Evolutionary conservation across 2,329 filamentous ascomycete species (phyloP).

Genomic region (Fusarium sp.): DNA sequence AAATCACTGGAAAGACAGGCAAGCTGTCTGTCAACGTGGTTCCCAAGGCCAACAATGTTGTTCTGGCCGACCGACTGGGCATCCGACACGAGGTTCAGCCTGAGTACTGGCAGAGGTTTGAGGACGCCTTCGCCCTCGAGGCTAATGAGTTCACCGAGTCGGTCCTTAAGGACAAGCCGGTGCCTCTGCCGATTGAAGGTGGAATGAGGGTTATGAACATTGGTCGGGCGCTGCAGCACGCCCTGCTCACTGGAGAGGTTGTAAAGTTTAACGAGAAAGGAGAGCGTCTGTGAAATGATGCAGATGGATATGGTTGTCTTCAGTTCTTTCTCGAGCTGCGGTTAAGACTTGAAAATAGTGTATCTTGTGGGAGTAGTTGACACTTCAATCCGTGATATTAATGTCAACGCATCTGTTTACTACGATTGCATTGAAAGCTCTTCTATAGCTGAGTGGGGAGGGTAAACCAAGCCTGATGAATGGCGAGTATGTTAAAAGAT

Average conservation of each 20-base stretch:
- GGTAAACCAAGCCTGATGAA: too few species aligned
- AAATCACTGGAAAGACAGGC: conserved; percentile 74
- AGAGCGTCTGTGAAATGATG: conserved; percentile 1
- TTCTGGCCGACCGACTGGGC: conserved; percentile 59
- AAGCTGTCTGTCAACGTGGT: conserved; percentile 71
- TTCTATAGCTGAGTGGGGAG: too few species aligned
- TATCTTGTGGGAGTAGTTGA: not conserved
- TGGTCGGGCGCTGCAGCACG: conserved; percentile 69
- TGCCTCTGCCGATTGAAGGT: conserved; percentile 64
- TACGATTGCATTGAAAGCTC: too few species aligned
- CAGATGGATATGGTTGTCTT: not conserved
- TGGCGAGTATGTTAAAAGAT: not conserved
- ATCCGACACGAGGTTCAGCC: conserved; percentile 68
- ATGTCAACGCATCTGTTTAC: too few species aligned
- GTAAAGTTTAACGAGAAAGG: conserved; percentile 65
- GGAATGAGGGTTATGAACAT: conserved; percentile 71
- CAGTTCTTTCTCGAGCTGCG: not conserved
- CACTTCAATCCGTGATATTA: not conserved
- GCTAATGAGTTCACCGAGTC: conserved; percentile 71
- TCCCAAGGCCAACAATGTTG: conserved; percentile 65
- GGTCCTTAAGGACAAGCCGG: conserved; percentile 56
- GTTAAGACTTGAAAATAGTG: not conserved
- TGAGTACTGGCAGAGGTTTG: conserved; percentile 73
- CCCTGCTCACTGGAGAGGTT: conserved; percentile 64
- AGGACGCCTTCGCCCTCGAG: conserved; percentile 71